Evolutionary conservation across 371 early-diverging fungal species (phyloP), one percentile per base, ranked within the genome.

Genomic region (Mucor racemosus): DNA sequence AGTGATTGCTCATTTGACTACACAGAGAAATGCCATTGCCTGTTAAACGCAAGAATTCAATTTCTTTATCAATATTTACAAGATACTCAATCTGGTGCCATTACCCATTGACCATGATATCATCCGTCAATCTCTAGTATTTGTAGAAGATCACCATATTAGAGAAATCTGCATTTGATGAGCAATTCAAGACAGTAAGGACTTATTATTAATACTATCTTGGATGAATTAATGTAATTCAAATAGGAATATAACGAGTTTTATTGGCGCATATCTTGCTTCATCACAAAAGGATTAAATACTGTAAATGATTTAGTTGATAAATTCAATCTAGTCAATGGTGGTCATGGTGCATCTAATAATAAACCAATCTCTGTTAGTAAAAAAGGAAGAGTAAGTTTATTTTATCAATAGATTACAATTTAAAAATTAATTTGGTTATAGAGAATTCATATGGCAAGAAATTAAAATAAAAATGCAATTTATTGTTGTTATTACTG

Each of bases 241-340:
- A 35, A 44, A 40, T 67, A 93, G 92, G 93, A 94, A 77, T 89
- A 89, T 79, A 90, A 90, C 62, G 95, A 95, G 91, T 93, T 7
- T 74, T 94, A 13, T 76, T 95, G 55, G 90, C 19, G 81, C 90
- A 11, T 91, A 93, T 72, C 77, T 95, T 53, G 90, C 92, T 13
- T 82, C 88, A 0, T 95, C 56, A 94, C 95, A 11, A 94, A 94
- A 72, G 91, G 92, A 13, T 80, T 90, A 10, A 83, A 90, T 68
- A 75, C 76, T 7, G 77, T 94, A 63, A 90, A 90, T 70, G 92
- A 94, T 75, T 65, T 84, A 5, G 62, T 81, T 8, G 84, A 84
- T 62, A 84, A 84, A 59, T 78, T 81, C 59, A 84, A 81, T 66
- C 58, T 84, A 26, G 75, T 75, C 1, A 72, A 79, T 62, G 76